Evolutionary conservation across 805 yeast genomes (phyloP), one percentile per base, ranked within the genome.

Genomic region (Candida jianshihensis): DNA sequence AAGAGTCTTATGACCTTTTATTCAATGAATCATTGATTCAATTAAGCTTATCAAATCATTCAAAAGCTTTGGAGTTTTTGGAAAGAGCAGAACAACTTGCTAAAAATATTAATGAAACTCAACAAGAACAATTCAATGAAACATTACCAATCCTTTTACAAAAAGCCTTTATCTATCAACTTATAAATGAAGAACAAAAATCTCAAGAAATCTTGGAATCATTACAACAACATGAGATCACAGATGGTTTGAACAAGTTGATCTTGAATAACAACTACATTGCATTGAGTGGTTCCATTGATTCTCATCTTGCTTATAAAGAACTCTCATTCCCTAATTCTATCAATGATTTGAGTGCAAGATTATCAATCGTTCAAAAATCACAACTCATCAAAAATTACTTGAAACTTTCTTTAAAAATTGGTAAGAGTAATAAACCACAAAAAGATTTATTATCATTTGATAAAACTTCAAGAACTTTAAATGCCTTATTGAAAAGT

Each of bases 1-100:
- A 48, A 7, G 57, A 50, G 14, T 68, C 76, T 3, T 79, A 81
- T 52, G 94, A 83, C 55, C 60, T 72, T 30, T 49, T 73, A 15
- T 80, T 81, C 59, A 83, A 83, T 57, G 73, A 78, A 26, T 71
- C 89, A 0, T 60, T 80, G 50, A 66, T 81, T 19, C 61, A 66
- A 29, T 48, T 78, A 25, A 65, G 73, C 9, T 62, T 60, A 25
- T 66, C 66, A 4, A 57, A 74, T 33, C 60, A 59, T 30, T 38
- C 48, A 1, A 46, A 53, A 19, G 61, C 83, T 3, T 49, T 76
- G 19, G 52, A 56, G 8, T 46, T 70, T 18, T 59, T 81, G 38
- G 56, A 66, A 14, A 44, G 52, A 27, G 81, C 88, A 1, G 55
- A 65, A 19, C 38, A 51, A 2, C 44, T 63, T 34, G 70, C 71